Conservation (phyloP, 116 monocot species). For the Trichopus zeylanicus region DNA sequence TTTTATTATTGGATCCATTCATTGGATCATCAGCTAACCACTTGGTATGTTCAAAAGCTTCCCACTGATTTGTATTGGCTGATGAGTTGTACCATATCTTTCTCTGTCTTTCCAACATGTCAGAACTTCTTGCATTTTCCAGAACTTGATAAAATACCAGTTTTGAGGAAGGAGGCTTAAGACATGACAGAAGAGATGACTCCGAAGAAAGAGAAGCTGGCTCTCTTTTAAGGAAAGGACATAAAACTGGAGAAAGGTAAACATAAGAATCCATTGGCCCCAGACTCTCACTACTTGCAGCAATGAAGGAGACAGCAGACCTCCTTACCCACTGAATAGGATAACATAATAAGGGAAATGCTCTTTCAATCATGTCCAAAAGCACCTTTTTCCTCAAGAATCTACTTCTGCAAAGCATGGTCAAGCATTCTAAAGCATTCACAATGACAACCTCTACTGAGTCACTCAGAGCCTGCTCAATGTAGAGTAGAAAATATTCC, state of each 20-base stretch:
- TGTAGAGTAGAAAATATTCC: conserved; percentile 92
- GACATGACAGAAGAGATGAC: conserved; percentile 57
- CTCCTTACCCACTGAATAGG: conserved; percentile 88
- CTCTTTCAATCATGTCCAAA: conserved; percentile 76
- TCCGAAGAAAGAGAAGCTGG: conserved; percentile 65
- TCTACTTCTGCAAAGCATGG: conserved; percentile 76
- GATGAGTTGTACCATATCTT: conserved; percentile 88
- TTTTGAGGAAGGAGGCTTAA: conserved; percentile 83
- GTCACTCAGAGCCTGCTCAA: conserved; percentile 90
- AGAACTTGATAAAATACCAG: conserved; percentile 61
- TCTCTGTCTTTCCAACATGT: conserved; percentile 92
- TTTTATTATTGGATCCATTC: conserved; percentile 23
- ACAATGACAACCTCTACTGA: conserved; percentile 82
- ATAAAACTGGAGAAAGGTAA: conserved; percentile 73
- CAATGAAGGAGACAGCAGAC: conserved; percentile 65
- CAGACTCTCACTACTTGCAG: conserved; percentile 71
- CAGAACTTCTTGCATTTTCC: conserved; percentile 64
- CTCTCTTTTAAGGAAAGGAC: conserved; percentile 73
- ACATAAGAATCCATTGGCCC: conserved; percentile 86
- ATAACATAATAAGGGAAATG: conserved; percentile 80
- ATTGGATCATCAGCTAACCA: conserved; percentile 26
- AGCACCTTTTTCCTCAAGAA: conserved; percentile 70
- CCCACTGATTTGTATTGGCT: conserved; percentile 52
- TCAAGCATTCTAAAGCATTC: conserved; percentile 84
- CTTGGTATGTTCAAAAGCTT: conserved; percentile 41